Evolutionary conservation across 73 alveolate species (phyloP), one percentile per base, ranked within the genome.

Genomic region (Paramecium sonneborni): DNA sequence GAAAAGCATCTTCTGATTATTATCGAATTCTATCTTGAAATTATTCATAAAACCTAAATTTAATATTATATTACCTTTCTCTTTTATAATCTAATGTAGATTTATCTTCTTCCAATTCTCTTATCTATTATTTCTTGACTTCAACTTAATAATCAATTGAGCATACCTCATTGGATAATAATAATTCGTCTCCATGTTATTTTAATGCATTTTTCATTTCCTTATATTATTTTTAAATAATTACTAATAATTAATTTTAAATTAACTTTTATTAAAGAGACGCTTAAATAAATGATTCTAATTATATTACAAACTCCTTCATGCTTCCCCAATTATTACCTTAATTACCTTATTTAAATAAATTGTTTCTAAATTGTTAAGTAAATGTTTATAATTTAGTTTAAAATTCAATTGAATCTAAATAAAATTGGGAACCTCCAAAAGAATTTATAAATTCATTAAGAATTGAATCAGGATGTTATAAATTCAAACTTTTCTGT

Each of bases 321-420:
- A 70, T 70, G 14, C 58, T 15, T 70, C 58, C 86, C 86, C 86
- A 70, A 70, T 70, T 70, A 32, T n/a, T 32, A 21, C 86, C 57
- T 35, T 70, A 70, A 35, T 70, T 70, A 28, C 86, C 86, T 14
- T 28, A 32, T 32, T 28, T 70, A 70, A 70, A 70, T 70, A 26
- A 70, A 28, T 28, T 32, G 23, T 70, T 70, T 32, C 86, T 70
- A 32, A 70, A 70, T 70, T 28, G 34, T 32, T 70, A 70, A 32
- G 34, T 70, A 35, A 70, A 70, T 2, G 34, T 15, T 28, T 43
- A 28, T 70, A 70, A 28, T 28, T 35, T 70, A 14, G 26, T 32
- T 70, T 70, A 62, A 23, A 62, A 62, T 20, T 62, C 84, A 3
- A 26, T 26, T 62, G 37, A 62, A 1, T 62, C 84, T 23, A 26